phyloP scores from a whole-genome alignment of 345 rosid species.

The Ricinus communis region DNA sequence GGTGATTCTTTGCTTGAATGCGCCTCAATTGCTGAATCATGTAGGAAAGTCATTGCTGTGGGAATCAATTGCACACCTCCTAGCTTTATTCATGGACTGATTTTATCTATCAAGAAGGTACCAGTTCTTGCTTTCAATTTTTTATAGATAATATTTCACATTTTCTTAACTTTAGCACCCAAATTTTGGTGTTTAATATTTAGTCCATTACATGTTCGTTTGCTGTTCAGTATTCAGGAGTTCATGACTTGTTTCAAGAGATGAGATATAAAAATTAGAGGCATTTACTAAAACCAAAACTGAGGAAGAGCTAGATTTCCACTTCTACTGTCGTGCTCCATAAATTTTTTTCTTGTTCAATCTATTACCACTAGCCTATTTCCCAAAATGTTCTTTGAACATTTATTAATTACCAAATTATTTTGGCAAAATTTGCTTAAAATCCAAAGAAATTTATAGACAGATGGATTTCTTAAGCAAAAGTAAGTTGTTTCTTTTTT shows the following conservation, averaged over 20 bases:
- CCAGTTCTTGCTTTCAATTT: conserved; percentile 4
- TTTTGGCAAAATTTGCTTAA: background rate
- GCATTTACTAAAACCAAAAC: background rate
- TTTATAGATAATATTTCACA: background rate
- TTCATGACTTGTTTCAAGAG: background rate
- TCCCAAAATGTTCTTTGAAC: background rate
- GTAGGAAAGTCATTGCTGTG: conserved; percentile 64
- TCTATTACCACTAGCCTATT: background rate
- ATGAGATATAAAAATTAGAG: background rate
- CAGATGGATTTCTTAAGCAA: too few species aligned
- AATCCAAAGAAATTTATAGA: background rate
- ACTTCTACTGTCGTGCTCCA: background rate
- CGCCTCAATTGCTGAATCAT: conserved; percentile 56
- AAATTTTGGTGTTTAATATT: background rate
- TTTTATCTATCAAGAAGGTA: conserved; percentile 54
- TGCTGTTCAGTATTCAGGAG: too few species aligned
- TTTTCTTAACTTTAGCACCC: background rate
- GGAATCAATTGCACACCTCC: conserved; percentile 92
- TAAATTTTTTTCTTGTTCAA: background rate
- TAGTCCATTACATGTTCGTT: background rate
- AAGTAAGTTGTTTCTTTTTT: background rate
- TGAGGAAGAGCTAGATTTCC: background rate
- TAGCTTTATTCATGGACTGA: conserved; percentile 63
- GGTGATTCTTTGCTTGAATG: conserved; percentile 71
- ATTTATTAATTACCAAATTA: background rate